A percentile compares a stretch with the other conserved stretches of the same genome.
phyloP scores from a whole-genome alignment of 176 grass and related monocot genomes.

The Puya raimondii region DNA sequence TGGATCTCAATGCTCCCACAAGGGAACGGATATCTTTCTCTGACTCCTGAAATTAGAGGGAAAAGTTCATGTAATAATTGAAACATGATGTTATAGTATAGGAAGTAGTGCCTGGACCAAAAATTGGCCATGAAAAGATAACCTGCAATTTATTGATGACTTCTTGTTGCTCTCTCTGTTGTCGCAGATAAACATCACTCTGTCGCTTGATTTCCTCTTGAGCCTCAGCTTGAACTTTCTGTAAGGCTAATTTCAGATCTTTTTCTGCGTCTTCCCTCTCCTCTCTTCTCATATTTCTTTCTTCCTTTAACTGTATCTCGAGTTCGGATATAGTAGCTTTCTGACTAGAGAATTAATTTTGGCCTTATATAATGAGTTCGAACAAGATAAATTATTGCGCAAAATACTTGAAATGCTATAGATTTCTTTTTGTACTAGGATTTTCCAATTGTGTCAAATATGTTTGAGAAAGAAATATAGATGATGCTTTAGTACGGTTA shows the following conservation, averaged over 20 bases:
- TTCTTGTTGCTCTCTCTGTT: slow-evolving; percentile 87
- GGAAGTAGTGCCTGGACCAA: slow-evolving; percentile 10
- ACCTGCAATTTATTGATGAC: slow-evolving; percentile 91
- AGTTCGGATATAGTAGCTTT: slow-evolving; percentile 81
- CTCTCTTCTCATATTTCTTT: slow-evolving; percentile 82
- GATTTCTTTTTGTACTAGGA: too few species aligned
- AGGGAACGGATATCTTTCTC: slow-evolving; percentile 78
- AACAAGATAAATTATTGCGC: background rate
- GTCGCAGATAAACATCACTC: slow-evolving; percentile 47
- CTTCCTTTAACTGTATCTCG: slow-evolving; percentile 68
- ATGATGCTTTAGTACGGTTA: slow-evolving; percentile 20
- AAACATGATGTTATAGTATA: background rate
- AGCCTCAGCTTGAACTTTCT: slow-evolving; percentile 53
- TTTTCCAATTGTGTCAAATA: background rate
- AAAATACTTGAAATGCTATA: background rate
- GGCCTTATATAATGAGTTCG: background rate
- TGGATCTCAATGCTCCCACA: slow-evolving; percentile 78
- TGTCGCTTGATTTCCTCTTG: slow-evolving; percentile 76
- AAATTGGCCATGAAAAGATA: slow-evolving; percentile 20
- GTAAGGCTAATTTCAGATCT: slow-evolving; percentile 75
- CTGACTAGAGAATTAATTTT: slow-evolving; percentile 50
- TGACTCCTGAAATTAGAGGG: slow-evolving; percentile 45
- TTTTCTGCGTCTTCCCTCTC: slow-evolving; percentile 72
- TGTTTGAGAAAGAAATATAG: background rate
- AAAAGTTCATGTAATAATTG: slow-evolving; percentile 11